A percentile compares a stretch with the other conserved stretches of the same genome.
Evolutionary conservation across 176 grass and related monocot genomes (phyloP).

Genomic region (Bonia amplexicaulis): DNA sequence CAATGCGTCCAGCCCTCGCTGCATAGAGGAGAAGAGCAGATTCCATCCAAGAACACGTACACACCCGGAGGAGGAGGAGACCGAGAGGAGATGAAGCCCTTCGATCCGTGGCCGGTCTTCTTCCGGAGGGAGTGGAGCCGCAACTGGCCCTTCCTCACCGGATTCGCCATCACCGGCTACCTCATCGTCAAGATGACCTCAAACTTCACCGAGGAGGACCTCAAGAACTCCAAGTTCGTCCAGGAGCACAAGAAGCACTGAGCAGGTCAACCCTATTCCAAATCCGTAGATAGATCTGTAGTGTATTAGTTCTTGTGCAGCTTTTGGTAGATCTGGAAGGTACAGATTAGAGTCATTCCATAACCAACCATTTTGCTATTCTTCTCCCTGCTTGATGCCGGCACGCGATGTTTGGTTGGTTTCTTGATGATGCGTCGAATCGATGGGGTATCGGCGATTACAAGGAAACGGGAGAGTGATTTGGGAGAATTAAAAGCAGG

Average conservation of each 20-base stretch:
- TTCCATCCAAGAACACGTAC: neutral
- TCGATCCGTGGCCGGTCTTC: slow-evolving; percentile 97
- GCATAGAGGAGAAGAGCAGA: too few relatives aligned
- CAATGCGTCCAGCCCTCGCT: too few relatives aligned
- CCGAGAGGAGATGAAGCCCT: slow-evolving; percentile 21
- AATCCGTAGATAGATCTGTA: neutral
- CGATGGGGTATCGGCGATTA: neutral
- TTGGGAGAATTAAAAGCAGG: neutral
- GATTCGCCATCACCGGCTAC: slow-evolving; percentile 67
- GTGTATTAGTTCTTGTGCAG: neutral
- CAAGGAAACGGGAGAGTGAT: neutral
- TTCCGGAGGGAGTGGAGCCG: slow-evolving; percentile 72
- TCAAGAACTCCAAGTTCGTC: slow-evolving; percentile 70
- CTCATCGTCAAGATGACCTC: slow-evolving; percentile 63
- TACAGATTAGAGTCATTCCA: neutral
- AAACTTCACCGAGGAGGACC: slow-evolving; percentile 63
- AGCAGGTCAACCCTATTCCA: neutral
- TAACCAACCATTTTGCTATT: neutral
- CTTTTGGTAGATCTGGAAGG: neutral
- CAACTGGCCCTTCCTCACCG: slow-evolving; percentile 79
- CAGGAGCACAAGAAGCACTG: slow-evolving; percentile 62
- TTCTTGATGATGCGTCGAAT: neutral
- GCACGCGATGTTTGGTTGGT: neutral
- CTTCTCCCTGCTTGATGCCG: neutral
- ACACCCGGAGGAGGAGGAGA: neutral